Percentiles rank a stretch among this genome's conserved stretches.
These are phyloP conservation scores for Mucor indicus DNA, from an alignment of 371 early-diverging fungal genomes.

Conservation along the genomic window DNA sequence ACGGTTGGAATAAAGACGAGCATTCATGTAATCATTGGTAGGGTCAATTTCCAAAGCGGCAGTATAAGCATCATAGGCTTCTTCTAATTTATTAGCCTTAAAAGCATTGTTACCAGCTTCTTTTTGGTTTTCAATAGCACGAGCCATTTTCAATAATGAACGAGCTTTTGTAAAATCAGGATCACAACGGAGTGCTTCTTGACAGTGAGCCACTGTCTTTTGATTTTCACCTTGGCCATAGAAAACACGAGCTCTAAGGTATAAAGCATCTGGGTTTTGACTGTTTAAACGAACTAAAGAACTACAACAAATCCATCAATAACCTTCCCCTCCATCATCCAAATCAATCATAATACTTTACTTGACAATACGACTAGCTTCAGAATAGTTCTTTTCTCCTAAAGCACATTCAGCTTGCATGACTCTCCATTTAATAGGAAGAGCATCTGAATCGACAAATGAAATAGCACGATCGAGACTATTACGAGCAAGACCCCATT, in stretches of 20 bases:
- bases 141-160: slow-evolving; percentile 59
- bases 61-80: slow-evolving; percentile 73
- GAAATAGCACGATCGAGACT: slow-evolving; percentile 64
- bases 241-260: slow-evolving; percentile 68
- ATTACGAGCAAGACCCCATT: slow-evolving; percentile 60
- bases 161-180: slow-evolving; percentile 77
- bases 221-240: slow-evolving; percentile 70
- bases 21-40: slow-evolving; percentile 62
- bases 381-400: slow-evolving; percentile 64
- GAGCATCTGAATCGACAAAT: slow-evolving; percentile 51
- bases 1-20: slow-evolving; percentile 76
- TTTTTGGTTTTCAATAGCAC: slow-evolving; percentile 63
- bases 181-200: slow-evolving; percentile 74
- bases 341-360: slow-evolving; percentile 11
- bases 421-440: slow-evolving; percentile 69
- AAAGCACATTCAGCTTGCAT: slow-evolving; percentile 71
- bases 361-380: slow-evolving; percentile 64
- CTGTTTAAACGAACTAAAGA: slow-evolving; percentile 59
- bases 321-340: too few relatives aligned
- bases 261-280: slow-evolving; percentile 75
- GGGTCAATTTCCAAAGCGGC: slow-evolving; percentile 70
- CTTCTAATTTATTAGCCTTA: slow-evolving; percentile 52
- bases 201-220: slow-evolving; percentile 60
- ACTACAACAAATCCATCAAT: too few relatives aligned
- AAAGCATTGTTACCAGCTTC: slow-evolving; percentile 77